Evolutionary conservation across 2,329 filamentous ascomycete species (phyloP).

Genomic region (Anthostomella pinea): DNA sequence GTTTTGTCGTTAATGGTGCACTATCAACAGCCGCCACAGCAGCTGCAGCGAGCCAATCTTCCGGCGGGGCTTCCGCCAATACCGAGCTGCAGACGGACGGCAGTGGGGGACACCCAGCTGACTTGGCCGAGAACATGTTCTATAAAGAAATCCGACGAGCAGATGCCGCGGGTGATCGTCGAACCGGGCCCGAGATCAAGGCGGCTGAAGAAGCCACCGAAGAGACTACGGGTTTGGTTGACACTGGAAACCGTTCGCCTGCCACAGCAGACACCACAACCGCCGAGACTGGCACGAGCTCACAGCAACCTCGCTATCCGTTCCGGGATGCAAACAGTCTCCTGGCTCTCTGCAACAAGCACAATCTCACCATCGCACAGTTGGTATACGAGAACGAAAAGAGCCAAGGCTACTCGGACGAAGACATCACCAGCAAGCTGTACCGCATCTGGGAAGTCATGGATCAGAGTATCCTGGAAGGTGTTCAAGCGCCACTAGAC

Average conservation of each 20-base stretch:
- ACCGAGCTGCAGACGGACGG: constrained; percentile 24
- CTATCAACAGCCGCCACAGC: constrained; percentile 40
- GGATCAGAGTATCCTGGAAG: constrained; percentile 49
- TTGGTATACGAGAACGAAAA: constrained; percentile 52
- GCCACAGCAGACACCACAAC: constrained; percentile 13
- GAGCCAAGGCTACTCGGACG: constrained; percentile 48
- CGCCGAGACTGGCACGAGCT: constrained; percentile 6
- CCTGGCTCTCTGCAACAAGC: constrained; percentile 44
- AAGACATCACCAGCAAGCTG: constrained; percentile 46
- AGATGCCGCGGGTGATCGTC: constrained; percentile 45
- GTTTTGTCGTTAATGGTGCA: constrained; percentile 50
- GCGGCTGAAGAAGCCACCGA: constrained; percentile 27
- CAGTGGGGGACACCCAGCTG: constrained; percentile 38
- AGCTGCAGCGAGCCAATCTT: constrained; percentile 10
- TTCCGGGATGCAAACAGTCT: constrained; percentile 47
- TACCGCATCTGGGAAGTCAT: constrained; percentile 51
- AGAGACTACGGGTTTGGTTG: constrained; percentile 13
- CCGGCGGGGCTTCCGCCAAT: constrained; percentile 14
- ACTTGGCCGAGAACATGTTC: constrained; percentile 49
- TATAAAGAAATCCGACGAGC: constrained; percentile 49
- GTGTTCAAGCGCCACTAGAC: constrained; percentile 44
- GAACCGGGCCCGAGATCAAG: constrained; percentile 43
- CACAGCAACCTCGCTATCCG: constrained; percentile 41
- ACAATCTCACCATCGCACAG: constrained; percentile 51
- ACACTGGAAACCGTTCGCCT: constrained; percentile 4